Conservation (phyloP, 2,329 filamentous ascomycete genomes). For the Fusarium sp. region DNA sequence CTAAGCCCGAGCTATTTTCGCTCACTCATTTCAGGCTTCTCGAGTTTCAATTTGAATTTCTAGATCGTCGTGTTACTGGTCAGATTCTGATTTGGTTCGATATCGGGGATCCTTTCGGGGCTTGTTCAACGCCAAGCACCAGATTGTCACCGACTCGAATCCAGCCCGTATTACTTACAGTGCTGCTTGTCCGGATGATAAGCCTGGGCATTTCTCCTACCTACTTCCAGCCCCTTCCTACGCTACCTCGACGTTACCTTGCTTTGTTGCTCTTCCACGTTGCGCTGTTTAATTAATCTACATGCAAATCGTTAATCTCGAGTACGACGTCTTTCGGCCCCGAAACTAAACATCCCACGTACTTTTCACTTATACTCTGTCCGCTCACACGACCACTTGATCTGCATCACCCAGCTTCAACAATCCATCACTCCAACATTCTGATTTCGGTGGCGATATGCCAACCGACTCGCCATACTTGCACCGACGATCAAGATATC, state of each 20-base stretch:
- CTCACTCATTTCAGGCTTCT: neutral
- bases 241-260: conserved; percentile 25
- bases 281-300: conserved; percentile 4
- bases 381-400: neutral
- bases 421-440: neutral
- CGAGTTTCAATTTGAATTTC: conserved; percentile 4
- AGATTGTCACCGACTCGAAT: conserved; percentile 26
- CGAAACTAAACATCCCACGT: conserved; percentile 7
- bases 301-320: conserved; percentile 2
- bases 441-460: conserved; percentile 38
- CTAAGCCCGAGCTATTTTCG: conserved; percentile 12
- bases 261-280: conserved; percentile 12
- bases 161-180: conserved; percentile 1
- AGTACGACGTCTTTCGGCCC: conserved; percentile 14
- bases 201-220: conserved; percentile 35
- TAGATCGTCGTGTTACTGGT: conserved; percentile 4
- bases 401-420: conserved; percentile 6
- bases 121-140: conserved; percentile 36
- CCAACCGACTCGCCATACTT: conserved; percentile 19
- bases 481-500: conserved; percentile 28
- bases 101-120: conserved; percentile 13
- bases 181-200: conserved; percentile 36
- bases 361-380: conserved; percentile 13
- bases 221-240: conserved; percentile 37
- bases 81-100: conserved; percentile 3